phyloP scores from a whole-genome alignment of 2,329 filamentous ascomycete genomes.

The Nemania diffusa region DNA sequence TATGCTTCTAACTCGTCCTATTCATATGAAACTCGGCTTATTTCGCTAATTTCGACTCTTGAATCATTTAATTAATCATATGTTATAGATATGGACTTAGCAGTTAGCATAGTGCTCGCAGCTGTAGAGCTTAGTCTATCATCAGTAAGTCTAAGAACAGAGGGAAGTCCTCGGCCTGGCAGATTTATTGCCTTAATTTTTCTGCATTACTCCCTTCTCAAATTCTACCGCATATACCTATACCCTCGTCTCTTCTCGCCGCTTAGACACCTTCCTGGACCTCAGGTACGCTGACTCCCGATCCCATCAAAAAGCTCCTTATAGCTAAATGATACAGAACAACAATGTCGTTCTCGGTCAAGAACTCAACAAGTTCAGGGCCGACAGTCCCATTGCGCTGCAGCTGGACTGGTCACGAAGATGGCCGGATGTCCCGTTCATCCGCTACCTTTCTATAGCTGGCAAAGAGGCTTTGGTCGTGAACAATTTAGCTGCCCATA shows the following conservation, averaged over 20 bases:
- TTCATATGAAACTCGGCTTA: background rate
- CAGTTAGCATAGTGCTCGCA: conserved; percentile 31
- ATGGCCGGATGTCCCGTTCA: conserved; percentile 52
- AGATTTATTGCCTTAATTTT: conserved; percentile 9
- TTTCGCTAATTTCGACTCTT: background rate
- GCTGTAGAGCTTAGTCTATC: conserved; percentile 28
- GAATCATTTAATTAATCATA: background rate
- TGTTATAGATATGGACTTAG: conserved; percentile 34
- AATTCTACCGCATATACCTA: conserved; percentile 52
- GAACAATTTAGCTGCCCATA: conserved; percentile 51
- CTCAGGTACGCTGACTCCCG: conserved; percentile 48
- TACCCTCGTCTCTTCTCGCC: conserved; percentile 58
- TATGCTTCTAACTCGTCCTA: background rate
- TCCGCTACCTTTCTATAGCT: conserved; percentile 52
- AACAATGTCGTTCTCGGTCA: conserved; percentile 56
- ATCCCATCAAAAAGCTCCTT: background rate
- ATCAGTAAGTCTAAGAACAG: background rate
- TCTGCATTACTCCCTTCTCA: conserved; percentile 41
- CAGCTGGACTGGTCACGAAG: conserved; percentile 49
- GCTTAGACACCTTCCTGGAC: conserved; percentile 57
- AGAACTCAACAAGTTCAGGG: conserved; percentile 48
- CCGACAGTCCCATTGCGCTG: conserved; percentile 44
- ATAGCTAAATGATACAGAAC: conserved; percentile 45
- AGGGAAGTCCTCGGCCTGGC: background rate
- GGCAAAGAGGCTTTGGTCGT: conserved; percentile 53